phyloP scores from a whole-genome alignment of 805 yeast genomes.

The Candida sanyiensis region DNA sequence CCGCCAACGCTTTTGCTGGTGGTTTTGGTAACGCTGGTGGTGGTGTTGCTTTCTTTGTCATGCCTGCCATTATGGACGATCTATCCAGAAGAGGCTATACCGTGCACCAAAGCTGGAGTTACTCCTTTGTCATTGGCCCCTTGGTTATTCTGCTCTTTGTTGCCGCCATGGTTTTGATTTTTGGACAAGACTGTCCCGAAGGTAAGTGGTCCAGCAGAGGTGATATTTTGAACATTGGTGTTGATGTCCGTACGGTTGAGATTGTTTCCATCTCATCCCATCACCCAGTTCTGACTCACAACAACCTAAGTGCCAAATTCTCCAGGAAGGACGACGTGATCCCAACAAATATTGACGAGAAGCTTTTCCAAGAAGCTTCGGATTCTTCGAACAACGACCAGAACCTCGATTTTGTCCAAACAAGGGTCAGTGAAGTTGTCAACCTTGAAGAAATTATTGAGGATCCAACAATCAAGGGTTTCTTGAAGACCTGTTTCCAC shows the following conservation, averaged over 20 bases:
- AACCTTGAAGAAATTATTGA: conserved; percentile 24
- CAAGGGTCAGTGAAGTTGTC: conserved; percentile 18
- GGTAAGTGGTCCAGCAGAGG: conserved; percentile 31
- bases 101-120: conserved; percentile 25
- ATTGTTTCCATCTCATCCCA: conserved; percentile 20
- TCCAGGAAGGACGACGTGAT: conserved; percentile 8
- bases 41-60: conserved; percentile 30
- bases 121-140: conserved; percentile 29
- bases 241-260: conserved; percentile 23
- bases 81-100: conserved; percentile 19
- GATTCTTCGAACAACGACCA: conserved; percentile 4
- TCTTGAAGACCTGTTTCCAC: conserved; percentile 18
- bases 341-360: conserved; percentile 7
- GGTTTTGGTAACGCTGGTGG: conserved; percentile 32
- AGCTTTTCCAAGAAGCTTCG: conserved; percentile 1
- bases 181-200: conserved; percentile 33
- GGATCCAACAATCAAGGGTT: conserved; percentile 20
- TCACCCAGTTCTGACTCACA: conserved; percentile 11
- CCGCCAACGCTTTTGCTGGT: conserved; percentile 29
- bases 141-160: conserved; percentile 27
- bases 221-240: conserved; percentile 23
- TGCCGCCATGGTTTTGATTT: conserved; percentile 21
- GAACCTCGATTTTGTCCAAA: conserved; percentile 12
- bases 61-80: conserved; percentile 26
- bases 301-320: background rate